Evolutionary conservation across 345 rosid species (phyloP).

Genomic region (Eucalyptus decipiens): DNA sequence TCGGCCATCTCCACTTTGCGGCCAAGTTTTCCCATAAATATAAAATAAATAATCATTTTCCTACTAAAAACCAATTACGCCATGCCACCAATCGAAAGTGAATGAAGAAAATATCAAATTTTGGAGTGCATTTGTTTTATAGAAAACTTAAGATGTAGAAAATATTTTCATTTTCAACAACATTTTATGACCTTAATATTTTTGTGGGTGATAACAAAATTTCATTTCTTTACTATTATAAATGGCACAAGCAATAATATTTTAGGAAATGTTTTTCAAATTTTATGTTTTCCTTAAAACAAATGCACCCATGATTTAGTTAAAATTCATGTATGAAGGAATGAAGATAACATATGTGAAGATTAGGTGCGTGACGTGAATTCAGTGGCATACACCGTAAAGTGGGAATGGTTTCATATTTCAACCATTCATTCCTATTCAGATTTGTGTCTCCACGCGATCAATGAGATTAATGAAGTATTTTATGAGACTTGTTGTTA

Average conservation of each 20-base stretch:
- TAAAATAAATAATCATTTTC: fast-evolving
- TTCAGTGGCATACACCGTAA: neutral
- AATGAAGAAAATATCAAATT: neutral
- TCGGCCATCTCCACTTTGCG: constrained; percentile 83
- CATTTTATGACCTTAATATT: neutral
- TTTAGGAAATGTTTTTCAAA: fast-evolving
- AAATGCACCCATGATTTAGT: no score
- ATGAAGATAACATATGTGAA: neutral
- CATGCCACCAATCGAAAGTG: fast-evolving
- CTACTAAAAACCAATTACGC: neutral
- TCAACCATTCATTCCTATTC: neutral
- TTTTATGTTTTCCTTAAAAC: neutral
- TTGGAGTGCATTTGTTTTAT: neutral
- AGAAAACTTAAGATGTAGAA: no score
- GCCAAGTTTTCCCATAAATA: neutral
- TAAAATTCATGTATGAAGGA: neutral
- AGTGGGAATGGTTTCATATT: fast-evolving
- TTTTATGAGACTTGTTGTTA: neutral
- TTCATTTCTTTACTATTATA: neutral
- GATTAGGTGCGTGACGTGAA: neutral
- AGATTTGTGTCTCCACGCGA: neutral
- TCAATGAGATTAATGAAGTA: neutral
- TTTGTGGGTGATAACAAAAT: neutral
- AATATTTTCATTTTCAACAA: no score
- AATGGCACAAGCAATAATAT: neutral